A percentile compares a stretch with the other conserved stretches of the same genome.
These are phyloP conservation scores for Ailanthus altissimus DNA, from an alignment of 345 rosid species.

Conservation along the genomic window DNA sequence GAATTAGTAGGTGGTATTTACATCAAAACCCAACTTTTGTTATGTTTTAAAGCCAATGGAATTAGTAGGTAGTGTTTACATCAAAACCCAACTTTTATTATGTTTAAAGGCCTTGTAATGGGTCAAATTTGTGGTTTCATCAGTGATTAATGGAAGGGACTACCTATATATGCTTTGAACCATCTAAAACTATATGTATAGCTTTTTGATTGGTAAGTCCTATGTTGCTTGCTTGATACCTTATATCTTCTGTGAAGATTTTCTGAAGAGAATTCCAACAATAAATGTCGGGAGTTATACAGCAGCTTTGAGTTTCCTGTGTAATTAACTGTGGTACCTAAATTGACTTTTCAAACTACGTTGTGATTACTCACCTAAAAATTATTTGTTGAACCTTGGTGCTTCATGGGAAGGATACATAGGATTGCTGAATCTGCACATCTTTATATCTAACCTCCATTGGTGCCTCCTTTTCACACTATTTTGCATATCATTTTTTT, in stretches of 20 bases:
- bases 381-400: slow-evolving; percentile 1
- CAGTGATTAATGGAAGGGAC: background rate
- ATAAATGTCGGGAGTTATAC: background rate
- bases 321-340: background rate
- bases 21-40: background rate
- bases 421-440: slow-evolving; percentile 3
- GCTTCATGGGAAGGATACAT: background rate
- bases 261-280: background rate
- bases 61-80: background rate
- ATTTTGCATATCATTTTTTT: background rate
- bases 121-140: background rate
- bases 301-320: background rate
- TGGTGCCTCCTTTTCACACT: background rate
- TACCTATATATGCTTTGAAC: background rate
- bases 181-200: background rate
- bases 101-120: background rate
- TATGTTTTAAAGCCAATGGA: background rate
- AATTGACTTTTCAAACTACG: background rate
- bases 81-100: background rate
- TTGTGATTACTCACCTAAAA: background rate
- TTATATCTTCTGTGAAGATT: background rate
- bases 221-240: background rate
- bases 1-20: background rate
- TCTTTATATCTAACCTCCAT: background rate
- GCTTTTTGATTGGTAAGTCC: background rate